Conservation (phyloP, 2,329 filamentous ascomycete species). For the Fusarium drepaniforme region DNA sequence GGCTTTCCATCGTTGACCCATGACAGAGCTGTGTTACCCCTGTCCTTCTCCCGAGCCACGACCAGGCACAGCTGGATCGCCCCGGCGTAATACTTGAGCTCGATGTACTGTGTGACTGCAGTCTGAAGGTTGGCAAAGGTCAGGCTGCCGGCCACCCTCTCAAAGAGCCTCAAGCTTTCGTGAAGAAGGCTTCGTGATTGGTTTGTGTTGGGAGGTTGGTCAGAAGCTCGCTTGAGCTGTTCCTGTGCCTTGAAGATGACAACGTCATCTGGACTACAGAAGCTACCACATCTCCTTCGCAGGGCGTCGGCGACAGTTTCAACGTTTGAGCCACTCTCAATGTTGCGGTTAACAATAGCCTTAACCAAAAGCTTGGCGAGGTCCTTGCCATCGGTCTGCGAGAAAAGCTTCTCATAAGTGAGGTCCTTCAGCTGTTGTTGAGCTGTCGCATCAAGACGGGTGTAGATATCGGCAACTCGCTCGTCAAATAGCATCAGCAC, state of each 20-base stretch:
- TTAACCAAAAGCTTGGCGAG: slow-evolving; percentile 96
- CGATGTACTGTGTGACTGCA: slow-evolving; percentile 83
- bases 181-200: slow-evolving; percentile 83
- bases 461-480: slow-evolving; percentile 87
- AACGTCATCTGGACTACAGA: slow-evolving; percentile 97
- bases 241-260: slow-evolving; percentile 99
- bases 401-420: slow-evolving; percentile 91
- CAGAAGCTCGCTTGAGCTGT: slow-evolving; percentile 87
- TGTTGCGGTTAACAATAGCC: slow-evolving; percentile 97
- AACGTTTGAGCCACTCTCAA: slow-evolving; percentile 95
- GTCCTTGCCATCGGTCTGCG: slow-evolving; percentile 82
- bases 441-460: slow-evolving; percentile 77
- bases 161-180: slow-evolving; percentile 89
- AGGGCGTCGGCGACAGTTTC: slow-evolving; percentile 98
- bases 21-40: slow-evolving; percentile 84
- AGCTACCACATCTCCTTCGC: slow-evolving; percentile 91
- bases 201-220: slow-evolving; percentile 81
- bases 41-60: slow-evolving; percentile 87
- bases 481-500: slow-evolving; percentile 96
- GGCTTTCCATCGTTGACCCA: slow-evolving; percentile 91
- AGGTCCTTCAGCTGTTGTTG: slow-evolving; percentile 79
- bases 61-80: slow-evolving; percentile 89
- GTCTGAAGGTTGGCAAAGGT: slow-evolving; percentile 83
- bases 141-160: slow-evolving; percentile 87
- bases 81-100: slow-evolving; percentile 90